A percentile compares a stretch with the other conserved stretches of the same genome.
Evolutionary conservation across 2,329 filamentous ascomycete genomes (phyloP).

Genomic region (Fusarium equiseti): DNA sequence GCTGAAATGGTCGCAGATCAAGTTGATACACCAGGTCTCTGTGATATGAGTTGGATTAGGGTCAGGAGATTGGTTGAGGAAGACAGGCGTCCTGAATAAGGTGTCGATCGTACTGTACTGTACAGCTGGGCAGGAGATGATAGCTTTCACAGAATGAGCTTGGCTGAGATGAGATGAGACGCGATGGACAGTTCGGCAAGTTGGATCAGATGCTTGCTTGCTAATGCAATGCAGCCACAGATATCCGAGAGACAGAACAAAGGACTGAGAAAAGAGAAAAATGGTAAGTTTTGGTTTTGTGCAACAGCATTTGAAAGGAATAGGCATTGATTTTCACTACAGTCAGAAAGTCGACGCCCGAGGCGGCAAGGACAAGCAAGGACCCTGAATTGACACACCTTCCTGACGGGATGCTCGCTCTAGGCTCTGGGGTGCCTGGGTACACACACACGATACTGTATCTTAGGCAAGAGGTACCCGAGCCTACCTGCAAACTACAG

Average conservation of each 20-base stretch:
- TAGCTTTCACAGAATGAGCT: constrained; percentile 8
- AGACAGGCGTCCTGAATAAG: not conserved
- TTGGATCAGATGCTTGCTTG: constrained; percentile 8
- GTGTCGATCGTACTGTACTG: not conserved
- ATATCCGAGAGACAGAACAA: not conserved
- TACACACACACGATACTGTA: not conserved
- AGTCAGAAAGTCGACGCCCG: constrained; percentile 11
- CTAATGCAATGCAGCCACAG: not conserved
- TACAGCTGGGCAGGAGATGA: constrained; percentile 1
- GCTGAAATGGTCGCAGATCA: constrained; percentile 5
- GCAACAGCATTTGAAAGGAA: constrained; percentile 29
- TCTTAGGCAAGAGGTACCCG: constrained; percentile 12
- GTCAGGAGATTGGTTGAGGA: not conserved
- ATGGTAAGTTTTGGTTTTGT: constrained; percentile 25
- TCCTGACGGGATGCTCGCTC: constrained; percentile 26
- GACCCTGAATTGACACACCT: constrained; percentile 46
- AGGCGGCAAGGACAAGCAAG: constrained; percentile 11
- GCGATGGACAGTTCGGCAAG: constrained; percentile 9
- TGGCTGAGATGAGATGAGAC: constrained; percentile 16
- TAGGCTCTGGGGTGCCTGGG: not conserved
- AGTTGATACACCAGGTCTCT: not conserved
- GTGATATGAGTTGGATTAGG: not conserved
- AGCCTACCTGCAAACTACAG: not conserved
- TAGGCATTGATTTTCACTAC: constrained; percentile 38
- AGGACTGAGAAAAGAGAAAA: constrained; percentile 3